phyloP scores from a whole-genome alignment of 495 filamentous ascomycete species.

The Aspergillus olivimuriae region DNA sequence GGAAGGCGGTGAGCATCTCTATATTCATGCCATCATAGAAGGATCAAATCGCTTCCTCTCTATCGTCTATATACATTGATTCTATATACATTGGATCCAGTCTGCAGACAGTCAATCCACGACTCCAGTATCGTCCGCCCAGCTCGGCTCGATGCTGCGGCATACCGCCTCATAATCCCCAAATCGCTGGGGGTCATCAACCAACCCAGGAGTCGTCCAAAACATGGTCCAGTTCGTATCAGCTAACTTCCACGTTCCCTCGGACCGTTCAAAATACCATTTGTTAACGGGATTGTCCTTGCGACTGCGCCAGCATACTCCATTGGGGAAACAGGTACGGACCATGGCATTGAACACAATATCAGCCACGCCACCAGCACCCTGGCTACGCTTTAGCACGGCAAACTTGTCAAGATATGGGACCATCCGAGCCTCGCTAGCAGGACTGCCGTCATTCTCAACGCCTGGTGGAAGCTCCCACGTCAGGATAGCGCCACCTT shows the following conservation, averaged over 20 bases:
- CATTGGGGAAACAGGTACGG: constrained; percentile 71
- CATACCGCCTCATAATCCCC: constrained; percentile 80
- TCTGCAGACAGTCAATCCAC: constrained; percentile 41
- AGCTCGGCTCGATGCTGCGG: constrained; percentile 69
- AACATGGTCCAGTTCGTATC: constrained; percentile 92
- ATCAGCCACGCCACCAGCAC: constrained; percentile 87
- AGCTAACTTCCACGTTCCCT: constrained; percentile 72
- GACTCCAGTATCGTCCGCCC: constrained; percentile 65
- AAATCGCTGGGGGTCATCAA: constrained; percentile 50
- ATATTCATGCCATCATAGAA: not conserved
- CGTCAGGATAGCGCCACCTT: constrained; percentile 89
- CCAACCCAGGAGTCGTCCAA: constrained; percentile 73
- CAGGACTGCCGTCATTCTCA: constrained; percentile 44
- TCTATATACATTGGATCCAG: constrained; percentile 4
- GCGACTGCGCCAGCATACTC: constrained; percentile 76
- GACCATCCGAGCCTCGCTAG: constrained; percentile 53
- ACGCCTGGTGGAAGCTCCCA: constrained; percentile 77
- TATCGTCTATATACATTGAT: not conserved
- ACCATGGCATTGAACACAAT: constrained; percentile 96
- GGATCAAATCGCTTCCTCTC: not conserved
- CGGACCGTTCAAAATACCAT: constrained; percentile 90
- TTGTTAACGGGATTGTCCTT: constrained; percentile 84
- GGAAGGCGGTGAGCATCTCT: constrained; percentile 8
- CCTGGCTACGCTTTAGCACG: constrained; percentile 80
- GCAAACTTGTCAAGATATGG: constrained; percentile 99